Evolutionary conservation across 805 yeast genomes (phyloP).

Genomic region (Myxozyma neotropica): DNA sequence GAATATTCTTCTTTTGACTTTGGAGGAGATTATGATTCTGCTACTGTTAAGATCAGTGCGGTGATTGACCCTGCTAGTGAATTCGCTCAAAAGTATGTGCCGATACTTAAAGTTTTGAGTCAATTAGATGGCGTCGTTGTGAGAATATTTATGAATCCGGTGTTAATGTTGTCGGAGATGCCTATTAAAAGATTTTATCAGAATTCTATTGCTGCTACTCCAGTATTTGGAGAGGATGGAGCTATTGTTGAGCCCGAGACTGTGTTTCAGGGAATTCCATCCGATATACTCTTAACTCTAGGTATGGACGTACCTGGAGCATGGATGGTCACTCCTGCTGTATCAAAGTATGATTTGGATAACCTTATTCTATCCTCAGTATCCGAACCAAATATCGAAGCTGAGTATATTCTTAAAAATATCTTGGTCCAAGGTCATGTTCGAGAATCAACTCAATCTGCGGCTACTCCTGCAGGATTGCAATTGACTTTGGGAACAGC

Average conservation of each 20-base stretch:
- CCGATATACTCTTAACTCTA: conserved; percentile 53
- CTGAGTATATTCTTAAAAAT: conserved; percentile 54
- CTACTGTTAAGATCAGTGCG: conserved; percentile 58
- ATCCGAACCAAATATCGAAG: conserved; percentile 43
- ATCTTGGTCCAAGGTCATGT: conserved; percentile 75
- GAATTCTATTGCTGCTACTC: conserved; percentile 47
- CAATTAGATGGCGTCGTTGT: conserved; percentile 55
- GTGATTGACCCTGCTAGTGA: conserved; percentile 75
- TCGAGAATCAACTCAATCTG: conserved; percentile 45
- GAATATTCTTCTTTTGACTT: conserved; percentile 31
- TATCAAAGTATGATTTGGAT: conserved; percentile 62
- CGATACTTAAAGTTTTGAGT: conserved; percentile 49
- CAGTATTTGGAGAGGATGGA: conserved; percentile 41
- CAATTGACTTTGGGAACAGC: conserved; percentile 48
- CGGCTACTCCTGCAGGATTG: conserved; percentile 55
- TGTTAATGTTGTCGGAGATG: conserved; percentile 45
- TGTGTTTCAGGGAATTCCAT: conserved; percentile 54
- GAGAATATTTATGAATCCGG: conserved; percentile 62
- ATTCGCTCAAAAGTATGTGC: conserved; percentile 61
- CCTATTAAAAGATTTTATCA: conserved; percentile 63
- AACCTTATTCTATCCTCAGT: conserved; percentile 54
- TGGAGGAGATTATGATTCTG: conserved; percentile 37
- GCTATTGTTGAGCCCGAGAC: conserved; percentile 39
- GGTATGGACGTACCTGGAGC: conserved; percentile 63
- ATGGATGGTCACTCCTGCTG: conserved; percentile 65